Evolutionary conservation across 495 filamentous ascomycete genomes (phyloP), one percentile per base, ranked within the genome.

Genomic region (Ramalina intermedia): DNA sequence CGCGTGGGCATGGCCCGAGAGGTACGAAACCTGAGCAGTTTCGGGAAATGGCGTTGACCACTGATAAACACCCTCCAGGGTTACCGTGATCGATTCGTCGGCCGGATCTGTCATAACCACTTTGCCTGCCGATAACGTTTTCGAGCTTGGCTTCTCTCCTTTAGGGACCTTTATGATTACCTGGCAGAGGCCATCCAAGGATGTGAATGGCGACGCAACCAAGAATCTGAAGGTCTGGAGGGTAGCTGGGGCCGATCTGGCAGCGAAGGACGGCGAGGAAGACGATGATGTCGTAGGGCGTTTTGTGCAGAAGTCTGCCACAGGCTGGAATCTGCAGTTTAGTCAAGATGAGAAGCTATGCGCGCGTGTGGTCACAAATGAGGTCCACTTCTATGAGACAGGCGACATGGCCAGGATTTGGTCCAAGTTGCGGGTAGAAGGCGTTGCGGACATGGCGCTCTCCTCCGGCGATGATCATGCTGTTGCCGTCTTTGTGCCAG

Each of bases 181-280:
- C 18, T 96, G 91, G 93, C 88, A 98, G 67, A 80, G 91, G 41
- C 82, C 83, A 35, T 75, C 79, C 37, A 96, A 96, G 68, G 88
- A 96, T 58, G 89, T 87, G 63, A 80, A 84, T 49, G 93, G 93
- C 37, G 84, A 94, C 61, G 85, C 93, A 18, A 76, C 77, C 42
- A 95, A 94, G 77, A 98, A 98, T 63, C 70, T 96, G 50, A 96
- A 96, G 72, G 81, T 98, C 55, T 98, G 93, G 93, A 76, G 78
- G 59, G 84, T 83, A 33, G 63, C 83, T 45, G 81, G 79, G 54
- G 66, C 59, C 35, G 58, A 43, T 27, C 17, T 35, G 21, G 48
- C 54, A 37, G 18, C 39, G 13, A 55, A 51, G n/a, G 55, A 59
- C 38, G 29, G 44, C 13, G 24, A 47, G n/a, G 58, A 54, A 39